Evolutionary conservation across 2,329 filamentous ascomycete genomes (phyloP).

Genomic region (Macrophomina tecta): DNA sequence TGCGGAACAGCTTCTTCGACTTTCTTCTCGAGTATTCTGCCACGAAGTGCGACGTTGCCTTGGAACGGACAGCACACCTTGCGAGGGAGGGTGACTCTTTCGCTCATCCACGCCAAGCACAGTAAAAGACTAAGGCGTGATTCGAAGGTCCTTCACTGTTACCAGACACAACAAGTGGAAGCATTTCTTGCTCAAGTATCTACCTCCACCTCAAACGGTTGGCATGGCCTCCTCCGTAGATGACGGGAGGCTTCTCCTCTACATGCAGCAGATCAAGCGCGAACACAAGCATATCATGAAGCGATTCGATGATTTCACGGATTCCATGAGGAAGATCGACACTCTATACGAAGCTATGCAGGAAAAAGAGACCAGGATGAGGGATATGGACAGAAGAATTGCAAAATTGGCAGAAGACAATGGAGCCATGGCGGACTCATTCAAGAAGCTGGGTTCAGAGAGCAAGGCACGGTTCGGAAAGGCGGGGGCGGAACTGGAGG

Average conservation of each 20-base stretch:
- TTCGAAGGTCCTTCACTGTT: no score
- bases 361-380: constrained; percentile 13
- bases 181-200: no score
- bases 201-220: background rate
- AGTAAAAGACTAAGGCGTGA: no score
- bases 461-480: constrained; percentile 8
- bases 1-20: no score
- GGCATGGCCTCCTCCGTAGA: background rate
- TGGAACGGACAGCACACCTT: no score
- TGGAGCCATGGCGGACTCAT: background rate
- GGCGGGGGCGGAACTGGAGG: constrained; percentile 9
- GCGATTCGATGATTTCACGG: constrained; percentile 27
- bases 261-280: constrained; percentile 15
- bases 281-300: constrained; percentile 24
- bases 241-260: constrained; percentile 10
- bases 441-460: constrained; percentile 4
- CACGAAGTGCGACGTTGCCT: no score
- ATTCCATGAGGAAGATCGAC: constrained; percentile 6
- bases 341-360: constrained; percentile 15
- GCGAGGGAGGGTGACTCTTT: no score
- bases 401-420: background rate
- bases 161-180: no score
- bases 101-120: no score
- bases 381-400: constrained; percentile 14
- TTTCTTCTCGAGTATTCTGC: no score